These are phyloP conservation scores for Boletus rex-veris DNA, from an alignment of 768 basidiomycete species.

Conservation along the genomic window DNA sequence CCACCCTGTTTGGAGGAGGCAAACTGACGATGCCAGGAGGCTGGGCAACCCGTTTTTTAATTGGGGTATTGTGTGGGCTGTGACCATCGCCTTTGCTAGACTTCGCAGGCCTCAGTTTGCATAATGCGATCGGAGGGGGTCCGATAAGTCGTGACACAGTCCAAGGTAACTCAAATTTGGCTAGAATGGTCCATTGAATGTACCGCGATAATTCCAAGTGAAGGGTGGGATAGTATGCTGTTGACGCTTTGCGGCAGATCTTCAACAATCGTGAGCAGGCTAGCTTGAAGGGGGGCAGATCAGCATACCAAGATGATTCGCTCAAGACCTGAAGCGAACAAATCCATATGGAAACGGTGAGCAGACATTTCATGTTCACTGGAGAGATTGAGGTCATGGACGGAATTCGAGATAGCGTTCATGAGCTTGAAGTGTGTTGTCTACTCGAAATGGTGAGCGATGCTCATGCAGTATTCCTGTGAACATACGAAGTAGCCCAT, in stretches of 20 bases:
- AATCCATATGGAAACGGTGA: constrained; percentile 75
- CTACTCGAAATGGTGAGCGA: constrained; percentile 39
- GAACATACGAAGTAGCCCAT: constrained; percentile 89
- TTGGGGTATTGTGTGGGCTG: constrained; percentile 23
- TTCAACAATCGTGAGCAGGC: constrained; percentile 29
- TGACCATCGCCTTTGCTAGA: constrained; percentile 10
- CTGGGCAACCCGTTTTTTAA: constrained; percentile 18
- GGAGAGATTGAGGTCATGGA: constrained; percentile 61
- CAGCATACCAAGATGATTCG: constrained; percentile 76
- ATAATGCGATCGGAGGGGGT: constrained; percentile 62
- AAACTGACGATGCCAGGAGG: constrained; percentile 24
- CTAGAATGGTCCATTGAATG: constrained; percentile 57
- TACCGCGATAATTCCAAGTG: constrained; percentile 94
- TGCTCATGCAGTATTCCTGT: neutral
- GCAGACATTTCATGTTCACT: constrained; percentile 74
- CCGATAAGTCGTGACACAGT: constrained; percentile 77
- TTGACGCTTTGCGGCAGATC: constrained; percentile 94
- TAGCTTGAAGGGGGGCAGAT: neutral
- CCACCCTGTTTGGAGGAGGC: constrained; percentile 42
- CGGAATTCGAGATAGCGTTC: constrained; percentile 70
- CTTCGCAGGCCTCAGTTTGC: constrained; percentile 36
- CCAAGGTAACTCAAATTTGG: constrained; percentile 79
- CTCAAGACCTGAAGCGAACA: constrained; percentile 91
- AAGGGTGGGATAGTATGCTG: constrained; percentile 88
- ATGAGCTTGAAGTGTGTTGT: constrained; percentile 85